Evolutionary conservation across 495 filamentous ascomycete species (phyloP), one percentile per base, ranked within the genome.

Genomic region (Parachaetomium inaequale): DNA sequence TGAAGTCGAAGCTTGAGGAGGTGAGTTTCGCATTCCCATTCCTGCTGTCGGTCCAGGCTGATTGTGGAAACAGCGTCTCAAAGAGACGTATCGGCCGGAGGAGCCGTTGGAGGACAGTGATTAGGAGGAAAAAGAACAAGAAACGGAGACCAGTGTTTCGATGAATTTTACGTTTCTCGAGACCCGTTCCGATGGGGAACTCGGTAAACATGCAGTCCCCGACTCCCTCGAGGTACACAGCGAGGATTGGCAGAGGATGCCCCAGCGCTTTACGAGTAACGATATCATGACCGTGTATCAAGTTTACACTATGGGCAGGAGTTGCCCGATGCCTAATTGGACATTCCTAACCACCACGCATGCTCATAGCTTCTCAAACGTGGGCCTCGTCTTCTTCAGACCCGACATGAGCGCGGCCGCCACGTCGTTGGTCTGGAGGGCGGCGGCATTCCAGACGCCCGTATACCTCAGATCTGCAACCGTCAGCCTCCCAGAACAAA

Each of bases 391-490:
- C 82, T 89, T 96, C 77, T 89, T 79, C 56, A 96, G 70, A 2
- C 89, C 90, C 7, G 88, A 88, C 61, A 88, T 63, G 70, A 96
- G 75, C 0, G 94, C 92, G 52, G 80, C 76, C 65, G 82, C 71
- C 10, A 96, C 79, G 81, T 98, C 94, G 56, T 79, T 77, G 7
- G 90, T 88, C 79, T 97, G 93, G 61, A 97, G 68, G 63, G 88
- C 87, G 4, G 85, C 88, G 58, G 83, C 79, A 68, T 98, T 98
- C 94, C 93, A 97, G 1, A 93, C 80, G 10, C 81, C 79, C 14
- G 91, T 94, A 78, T 96, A 97, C 53, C 84, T 82, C 70, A 98
- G 76, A 26, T 88, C 87, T 88, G 55, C 56, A 7, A 45, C 14
- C 23, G 34, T 60, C 28, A 53, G 49, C 26, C n/a, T 23, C 31